Conservation (phyloP, 495 filamentous ascomycete species). For the Oidiodendron maius region DNA sequence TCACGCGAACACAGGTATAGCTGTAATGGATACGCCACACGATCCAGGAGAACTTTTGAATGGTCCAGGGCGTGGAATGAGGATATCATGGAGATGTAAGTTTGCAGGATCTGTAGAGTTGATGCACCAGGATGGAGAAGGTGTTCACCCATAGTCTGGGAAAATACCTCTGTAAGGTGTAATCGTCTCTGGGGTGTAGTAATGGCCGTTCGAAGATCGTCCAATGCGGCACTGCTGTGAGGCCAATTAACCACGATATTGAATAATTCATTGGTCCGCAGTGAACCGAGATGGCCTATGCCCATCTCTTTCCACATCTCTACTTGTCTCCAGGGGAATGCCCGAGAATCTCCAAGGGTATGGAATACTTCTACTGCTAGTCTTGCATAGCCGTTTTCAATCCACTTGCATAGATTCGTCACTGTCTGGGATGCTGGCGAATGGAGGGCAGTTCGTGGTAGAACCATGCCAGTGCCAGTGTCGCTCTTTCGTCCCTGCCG, state of each 20-base stretch:
- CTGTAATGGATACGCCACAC: conserved; percentile 76
- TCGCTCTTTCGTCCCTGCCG: neutral
- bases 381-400: conserved; percentile 63
- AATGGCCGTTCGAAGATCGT: conserved; percentile 58
- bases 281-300: conserved; percentile 55
- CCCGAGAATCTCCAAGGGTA: conserved; percentile 18
- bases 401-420: conserved; percentile 58
- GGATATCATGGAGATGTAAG: conserved; percentile 89
- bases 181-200: conserved; percentile 46
- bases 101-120: conserved; percentile 79
- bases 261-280: conserved; percentile 79
- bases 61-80: conserved; percentile 86
- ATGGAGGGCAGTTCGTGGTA: conserved; percentile 13
- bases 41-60: conserved; percentile 83
- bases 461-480: neutral
- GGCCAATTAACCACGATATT: conserved; percentile 87
- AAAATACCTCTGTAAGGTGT: conserved; percentile 69
- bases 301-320: conserved; percentile 79
- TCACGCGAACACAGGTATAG: conserved; percentile 89
- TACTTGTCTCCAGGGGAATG: conserved; percentile 45
- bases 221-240: conserved; percentile 68
- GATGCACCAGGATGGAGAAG: conserved; percentile 84
- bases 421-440: conserved; percentile 44
- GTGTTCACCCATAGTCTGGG: conserved; percentile 57
- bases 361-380: conserved; percentile 60